Evolutionary conservation across 169 alveolate genomes (phyloP), one percentile per base, ranked within the genome.

Genomic region (Plasmodium relictum): DNA sequence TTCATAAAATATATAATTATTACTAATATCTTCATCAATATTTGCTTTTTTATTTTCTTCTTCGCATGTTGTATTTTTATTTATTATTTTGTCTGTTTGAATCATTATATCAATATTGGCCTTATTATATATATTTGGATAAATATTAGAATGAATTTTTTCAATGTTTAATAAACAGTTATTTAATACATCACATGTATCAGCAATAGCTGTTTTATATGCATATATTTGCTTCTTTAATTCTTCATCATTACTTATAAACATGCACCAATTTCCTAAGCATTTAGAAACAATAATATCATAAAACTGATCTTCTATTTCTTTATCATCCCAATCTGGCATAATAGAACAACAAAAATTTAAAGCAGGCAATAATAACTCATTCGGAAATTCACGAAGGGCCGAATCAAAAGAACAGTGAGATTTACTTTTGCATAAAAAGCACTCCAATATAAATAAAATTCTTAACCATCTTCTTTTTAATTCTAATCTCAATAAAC

Each of bases 391-490:
- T 16, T 93, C 94, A 1, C 92, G 62, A 5, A 93, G 78, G 9
- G 91, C 94, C 3, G 94, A 78, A 83, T 93, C 96, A 22, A 88
- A 88, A 12, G 91, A 83, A 18, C 91, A 83, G 8, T 83, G 91
- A 0, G 91, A 83, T 73, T 91, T 88, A 39, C 95, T 91, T 58
- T 74, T 92, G 8, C 92, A 88, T 45, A 93, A 86, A 66, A 91
- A 93, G n/a, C 93, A 66, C 39, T 93, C 96, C 16, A 91, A 83
- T 14, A 93, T 91, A 45, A 89, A 88, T 54, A 91, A 61, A 18
- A 93, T 88, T 14, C 96, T 92, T n/a, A 90, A 44, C 96, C 96
- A 93, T n/a, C 95, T 73, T 45, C 92, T 88, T 71, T 93, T 93
- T 45, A 93, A 69, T 65, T 91, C 80, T 24, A 71, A 48, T 56